These are phyloP conservation scores for Aspergillus clavatus DNA, from an alignment of 2,329 filamentous ascomycete species.

Conservation along the genomic window DNA sequence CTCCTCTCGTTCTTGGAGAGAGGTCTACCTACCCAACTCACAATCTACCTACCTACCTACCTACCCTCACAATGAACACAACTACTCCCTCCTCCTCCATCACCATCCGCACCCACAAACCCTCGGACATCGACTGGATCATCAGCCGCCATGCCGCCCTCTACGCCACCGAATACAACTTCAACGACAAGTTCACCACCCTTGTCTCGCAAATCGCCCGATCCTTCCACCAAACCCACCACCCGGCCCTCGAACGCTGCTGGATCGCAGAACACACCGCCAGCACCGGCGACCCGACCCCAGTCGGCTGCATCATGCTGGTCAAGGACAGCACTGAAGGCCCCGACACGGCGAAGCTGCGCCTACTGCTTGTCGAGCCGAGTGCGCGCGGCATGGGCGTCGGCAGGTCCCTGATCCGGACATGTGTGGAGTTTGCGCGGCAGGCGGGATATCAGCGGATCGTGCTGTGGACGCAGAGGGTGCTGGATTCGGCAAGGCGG, in stretches of 20 bases:
- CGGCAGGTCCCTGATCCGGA: conserved; percentile 14
- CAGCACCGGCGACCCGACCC: background rate
- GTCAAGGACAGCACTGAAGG: conserved; percentile 16
- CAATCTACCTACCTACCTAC: too few species aligned
- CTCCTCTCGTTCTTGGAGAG: too few species aligned
- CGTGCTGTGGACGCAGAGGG: conserved; percentile 22
- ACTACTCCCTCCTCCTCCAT: background rate
- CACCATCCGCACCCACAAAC: conserved; percentile 17
- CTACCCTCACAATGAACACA: background rate
- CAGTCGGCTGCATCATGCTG: conserved; percentile 24
- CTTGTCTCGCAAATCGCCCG: conserved; percentile 16
- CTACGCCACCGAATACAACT: conserved; percentile 20
- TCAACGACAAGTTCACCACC: conserved; percentile 16
- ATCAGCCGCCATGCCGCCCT: conserved; percentile 18
- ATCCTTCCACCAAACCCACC: conserved; percentile 20
- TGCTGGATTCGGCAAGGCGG: conserved; percentile 15
- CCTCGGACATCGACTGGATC: conserved; percentile 23
- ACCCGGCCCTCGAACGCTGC: conserved; percentile 18
- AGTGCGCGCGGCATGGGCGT: conserved; percentile 20
- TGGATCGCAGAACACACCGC: conserved; percentile 23
- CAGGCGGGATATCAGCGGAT: conserved; percentile 19
- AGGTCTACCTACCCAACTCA: too few species aligned
- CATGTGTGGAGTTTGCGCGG: conserved; percentile 20
- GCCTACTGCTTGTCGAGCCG: conserved; percentile 24
- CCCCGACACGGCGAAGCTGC: conserved; percentile 18